Evolutionary conservation across 257 asterid genomes (phyloP).

Genomic region (Solanum verrucosum): DNA sequence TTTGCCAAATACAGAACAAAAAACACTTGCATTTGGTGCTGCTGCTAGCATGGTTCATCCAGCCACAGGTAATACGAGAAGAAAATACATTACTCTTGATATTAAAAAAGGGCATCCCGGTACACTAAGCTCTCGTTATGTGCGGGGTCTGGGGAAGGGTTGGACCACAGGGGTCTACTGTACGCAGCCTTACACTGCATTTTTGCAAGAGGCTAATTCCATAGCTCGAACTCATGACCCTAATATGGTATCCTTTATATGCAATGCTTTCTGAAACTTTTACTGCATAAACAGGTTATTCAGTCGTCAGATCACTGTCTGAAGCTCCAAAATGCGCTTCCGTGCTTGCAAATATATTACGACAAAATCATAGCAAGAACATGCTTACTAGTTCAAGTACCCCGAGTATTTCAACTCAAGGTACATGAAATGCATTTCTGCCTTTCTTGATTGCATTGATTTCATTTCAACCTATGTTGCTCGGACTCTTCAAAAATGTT

Average conservation of each 20-base stretch:
- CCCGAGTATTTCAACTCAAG: constrained; percentile 67
- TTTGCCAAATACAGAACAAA: constrained; percentile 90
- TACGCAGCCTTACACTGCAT: not conserved
- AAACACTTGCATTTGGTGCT: constrained; percentile 97
- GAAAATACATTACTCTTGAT: no score
- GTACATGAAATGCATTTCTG: constrained; percentile 19
- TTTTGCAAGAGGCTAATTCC: not conserved
- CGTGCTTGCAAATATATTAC: constrained; percentile 63
- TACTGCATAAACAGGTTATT: constrained; percentile 52
- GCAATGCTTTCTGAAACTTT: not conserved
- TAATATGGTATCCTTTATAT: not conserved
- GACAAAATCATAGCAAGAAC: constrained; percentile 29
- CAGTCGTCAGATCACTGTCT: constrained; percentile 90
- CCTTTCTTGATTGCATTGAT: not conserved
- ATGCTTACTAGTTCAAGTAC: constrained; percentile 32
- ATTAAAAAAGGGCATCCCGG: not conserved
- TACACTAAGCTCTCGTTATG: not conserved
- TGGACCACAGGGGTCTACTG: not conserved
- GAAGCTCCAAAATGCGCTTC: constrained; percentile 97
- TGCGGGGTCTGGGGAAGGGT: not conserved
- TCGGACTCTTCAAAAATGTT: not conserved
- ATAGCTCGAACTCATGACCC: not conserved
- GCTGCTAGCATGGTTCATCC: constrained; percentile 99
- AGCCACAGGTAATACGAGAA: constrained; percentile 64
- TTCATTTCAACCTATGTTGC: not conserved